phyloP scores from a whole-genome alignment of 106 monocot genomes.

The Xerophyta viscosa region DNA sequence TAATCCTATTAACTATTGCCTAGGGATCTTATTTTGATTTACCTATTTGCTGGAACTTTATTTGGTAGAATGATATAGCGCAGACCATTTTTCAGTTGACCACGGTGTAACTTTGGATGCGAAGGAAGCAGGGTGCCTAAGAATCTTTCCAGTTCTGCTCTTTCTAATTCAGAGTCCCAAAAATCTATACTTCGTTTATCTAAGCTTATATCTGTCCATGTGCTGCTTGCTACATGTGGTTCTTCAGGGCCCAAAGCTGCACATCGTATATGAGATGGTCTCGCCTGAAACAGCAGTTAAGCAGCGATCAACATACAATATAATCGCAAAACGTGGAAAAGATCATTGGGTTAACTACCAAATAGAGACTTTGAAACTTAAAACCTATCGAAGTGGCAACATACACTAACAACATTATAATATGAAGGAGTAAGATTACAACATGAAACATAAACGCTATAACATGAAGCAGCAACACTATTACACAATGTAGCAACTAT shows the following conservation, averaged over 20 bases:
- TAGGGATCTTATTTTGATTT: neutral
- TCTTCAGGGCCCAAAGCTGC: constrained; percentile 86
- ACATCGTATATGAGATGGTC: constrained; percentile 22
- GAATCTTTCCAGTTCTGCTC: constrained; percentile 37
- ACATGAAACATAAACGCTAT: too few species aligned
- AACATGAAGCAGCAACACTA: too few species aligned
- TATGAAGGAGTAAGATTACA: too few species aligned
- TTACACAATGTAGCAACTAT: too few species aligned
- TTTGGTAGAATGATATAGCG: constrained; percentile 91
- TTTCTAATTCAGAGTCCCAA: constrained; percentile 40
- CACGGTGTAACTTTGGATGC: constrained; percentile 80
- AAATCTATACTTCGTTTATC: constrained; percentile 42
- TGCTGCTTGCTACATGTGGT: constrained; percentile 82
- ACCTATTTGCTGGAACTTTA: constrained; percentile 94
- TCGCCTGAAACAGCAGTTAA: constrained; percentile 35
- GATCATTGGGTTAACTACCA: too few species aligned
- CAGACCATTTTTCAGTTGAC: constrained; percentile 87
- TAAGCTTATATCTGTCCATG: constrained; percentile 55
- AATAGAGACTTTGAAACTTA: too few species aligned
- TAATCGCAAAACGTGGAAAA: too few species aligned
- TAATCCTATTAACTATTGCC: too few species aligned
- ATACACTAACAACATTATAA: too few species aligned
- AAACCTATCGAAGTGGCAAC: too few species aligned
- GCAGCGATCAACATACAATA: constrained; percentile 1
- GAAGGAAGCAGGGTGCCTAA: constrained; percentile 56